A percentile compares a stretch with the other conserved stretches of the same genome.
Conservation (phyloP, 257 asterid genomes). For the Perilla frutescens region DNA sequence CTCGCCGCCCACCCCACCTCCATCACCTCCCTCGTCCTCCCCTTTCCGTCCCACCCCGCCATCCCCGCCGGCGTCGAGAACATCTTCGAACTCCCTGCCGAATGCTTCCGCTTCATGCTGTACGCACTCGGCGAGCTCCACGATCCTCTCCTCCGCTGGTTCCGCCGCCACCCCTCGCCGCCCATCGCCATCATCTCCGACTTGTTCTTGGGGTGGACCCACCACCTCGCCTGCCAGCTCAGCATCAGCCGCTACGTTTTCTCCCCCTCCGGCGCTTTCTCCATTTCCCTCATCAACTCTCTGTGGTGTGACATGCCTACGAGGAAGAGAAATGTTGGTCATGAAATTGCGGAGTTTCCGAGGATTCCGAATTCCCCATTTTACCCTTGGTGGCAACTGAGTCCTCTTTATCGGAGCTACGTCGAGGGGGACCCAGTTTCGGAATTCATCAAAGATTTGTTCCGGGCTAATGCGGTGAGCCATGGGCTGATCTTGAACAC, state of each 20-base stretch:
- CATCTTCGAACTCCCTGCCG: slow-evolving; percentile 59
- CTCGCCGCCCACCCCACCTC: slow-evolving; percentile 56
- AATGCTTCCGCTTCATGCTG: slow-evolving; percentile 57
- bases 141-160: slow-evolving; percentile 58
- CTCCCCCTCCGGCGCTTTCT: slow-evolving; percentile 67
- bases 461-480: slow-evolving; percentile 44
- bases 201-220: slow-evolving; percentile 71
- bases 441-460: slow-evolving; percentile 46
- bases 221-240: slow-evolving; percentile 50
- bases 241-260: slow-evolving; percentile 63
- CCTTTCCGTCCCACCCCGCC: slow-evolving; percentile 61
- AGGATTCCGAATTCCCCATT: slow-evolving; percentile 55
- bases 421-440: slow-evolving; percentile 47
- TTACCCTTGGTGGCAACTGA: slow-evolving; percentile 81
- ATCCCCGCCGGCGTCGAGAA: slow-evolving; percentile 72
- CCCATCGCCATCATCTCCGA: slow-evolving; percentile 73
- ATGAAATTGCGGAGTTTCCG: slow-evolving; percentile 40
- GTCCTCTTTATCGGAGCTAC: slow-evolving; percentile 57
- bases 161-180: slow-evolving; percentile 61
- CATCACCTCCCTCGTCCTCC: slow-evolving; percentile 62
- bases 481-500: slow-evolving; percentile 63
- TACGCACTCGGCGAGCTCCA: slow-evolving; percentile 43
- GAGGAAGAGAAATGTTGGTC: slow-evolving; percentile 25
- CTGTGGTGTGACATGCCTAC: slow-evolving; percentile 57
- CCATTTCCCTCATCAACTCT: slow-evolving; percentile 40